Base-by-base conservation (phyloP, 2,329 filamentous ascomycete species). In the Tricladium varicosporioides region DNA sequence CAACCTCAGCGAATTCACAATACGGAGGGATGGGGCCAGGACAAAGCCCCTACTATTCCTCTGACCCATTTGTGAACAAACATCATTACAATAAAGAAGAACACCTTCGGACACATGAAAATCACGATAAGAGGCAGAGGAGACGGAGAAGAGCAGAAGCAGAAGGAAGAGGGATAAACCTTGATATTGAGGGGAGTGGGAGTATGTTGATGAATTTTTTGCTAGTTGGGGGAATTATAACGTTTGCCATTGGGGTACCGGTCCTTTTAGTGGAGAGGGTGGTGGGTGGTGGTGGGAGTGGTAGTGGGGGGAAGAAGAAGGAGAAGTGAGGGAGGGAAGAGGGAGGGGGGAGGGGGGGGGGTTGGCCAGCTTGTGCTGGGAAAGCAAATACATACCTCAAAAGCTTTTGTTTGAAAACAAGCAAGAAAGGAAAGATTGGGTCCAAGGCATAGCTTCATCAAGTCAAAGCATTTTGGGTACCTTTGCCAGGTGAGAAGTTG, bases 51-150 rank as follows among this genome's bases (percentile, higher is more conserved):
- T 80, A 27, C 22, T 7, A 27, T 27, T 7, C 22, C 22, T 27
- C 22, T 7, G 7, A 27, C 22, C 22, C 22, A 27, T 27, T 27
- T 7, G 22, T 27, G 22, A 7, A 27, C 22, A 27, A 7, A 27
- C 3, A 85, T 63, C 89, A 96, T 74, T 99, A 96, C 65, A 87
- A 97, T 74, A 81, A 82, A 43, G 77, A 75, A 44, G 79, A 81
- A 9, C 92, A 96, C 73, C 84, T 85, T 65, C 79, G 84, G 60
- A 95, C 91, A 58, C 91, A 96, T 62, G 66, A 68, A 70, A 70
- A 66, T 59, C 68, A 70, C 58, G 69, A 67, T 64, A 69, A 65
- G 60, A 70, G 65, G 65, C 68, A 59, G 59, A 69, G 54, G 45
- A 61, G 33, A 27, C 22, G 22, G 22, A 27, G 22, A 27, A 27